Conservation (phyloP, 345 rosid genomes). For the Gynandropsis gynandra region DNA sequence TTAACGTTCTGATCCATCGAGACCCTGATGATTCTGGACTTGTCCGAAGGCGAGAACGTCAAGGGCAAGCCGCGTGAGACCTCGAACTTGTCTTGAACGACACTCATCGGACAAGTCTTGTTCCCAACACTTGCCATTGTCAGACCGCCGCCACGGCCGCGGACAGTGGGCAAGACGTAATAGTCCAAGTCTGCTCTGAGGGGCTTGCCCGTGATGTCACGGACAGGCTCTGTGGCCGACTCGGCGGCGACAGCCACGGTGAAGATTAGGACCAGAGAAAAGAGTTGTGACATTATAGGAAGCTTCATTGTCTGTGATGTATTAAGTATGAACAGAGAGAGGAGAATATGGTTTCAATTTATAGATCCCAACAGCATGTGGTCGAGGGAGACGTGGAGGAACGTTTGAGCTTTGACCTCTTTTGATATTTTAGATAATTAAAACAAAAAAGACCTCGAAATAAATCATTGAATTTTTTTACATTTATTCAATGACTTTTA, state of each 20-base stretch:
- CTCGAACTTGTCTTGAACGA: too few species aligned
- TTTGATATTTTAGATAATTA: not conserved
- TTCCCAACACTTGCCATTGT: conserved; percentile 17
- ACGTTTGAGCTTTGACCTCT: not conserved
- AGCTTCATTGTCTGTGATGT: conserved; percentile 16
- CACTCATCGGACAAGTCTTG: too few species aligned
- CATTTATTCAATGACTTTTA: too few species aligned
- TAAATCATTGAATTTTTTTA: too few species aligned
- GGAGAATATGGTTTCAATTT: conserved; percentile 6
- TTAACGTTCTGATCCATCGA: too few species aligned
- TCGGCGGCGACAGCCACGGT: conserved; percentile 8
- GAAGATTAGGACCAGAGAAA: conserved; percentile 8
- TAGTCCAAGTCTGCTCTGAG: conserved; percentile 14
- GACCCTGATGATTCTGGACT: too few species aligned
- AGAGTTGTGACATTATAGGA: conserved; percentile 15
- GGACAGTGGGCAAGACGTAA: conserved; percentile 29
- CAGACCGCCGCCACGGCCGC: conserved; percentile 28
- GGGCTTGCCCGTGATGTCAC: conserved; percentile 9
- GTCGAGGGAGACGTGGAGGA: too few species aligned
- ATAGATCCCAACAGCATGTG: too few species aligned
- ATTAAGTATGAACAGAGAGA: not conserved
- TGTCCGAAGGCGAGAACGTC: too few species aligned
- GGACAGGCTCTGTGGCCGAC: conserved; percentile 17
- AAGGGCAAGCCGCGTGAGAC: too few species aligned
- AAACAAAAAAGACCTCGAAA: too few species aligned